Percentiles rank a stretch among this genome's conserved stretches.
These are phyloP conservation scores for Arachnomyces sp. DNA, from an alignment of 2,329 filamentous ascomycete genomes.

Conservation along the genomic window DNA sequence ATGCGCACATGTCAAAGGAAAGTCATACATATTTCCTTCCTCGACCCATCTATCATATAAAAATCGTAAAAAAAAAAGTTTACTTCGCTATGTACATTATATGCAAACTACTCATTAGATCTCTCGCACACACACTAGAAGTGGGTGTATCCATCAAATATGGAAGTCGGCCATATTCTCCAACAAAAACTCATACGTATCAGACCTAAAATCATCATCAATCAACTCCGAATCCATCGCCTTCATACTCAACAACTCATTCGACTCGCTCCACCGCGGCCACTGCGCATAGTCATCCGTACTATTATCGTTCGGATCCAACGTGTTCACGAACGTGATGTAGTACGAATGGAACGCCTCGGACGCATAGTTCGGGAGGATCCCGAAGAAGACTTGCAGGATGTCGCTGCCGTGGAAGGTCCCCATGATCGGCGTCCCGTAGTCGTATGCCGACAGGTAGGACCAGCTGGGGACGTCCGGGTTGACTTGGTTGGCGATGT, in stretches of 20 bases:
- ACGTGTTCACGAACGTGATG: slow-evolving; percentile 61
- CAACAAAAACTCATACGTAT: slow-evolving; percentile 37
- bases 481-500: slow-evolving; percentile 37
- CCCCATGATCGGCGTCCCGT: slow-evolving; percentile 63
- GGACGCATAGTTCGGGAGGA: slow-evolving; percentile 56
- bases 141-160: too few relatives aligned
- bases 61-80: too few relatives aligned
- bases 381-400: slow-evolving; percentile 60
- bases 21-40: too few relatives aligned
- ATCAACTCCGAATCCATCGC: slow-evolving; percentile 31
- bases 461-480: slow-evolving; percentile 62
- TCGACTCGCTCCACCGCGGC: slow-evolving; percentile 47
- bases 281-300: slow-evolving; percentile 40
- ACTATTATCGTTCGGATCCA: slow-evolving; percentile 56
- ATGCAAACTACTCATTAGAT: too few relatives aligned
- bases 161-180: slow-evolving; percentile 15
- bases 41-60: too few relatives aligned
- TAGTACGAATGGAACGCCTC: slow-evolving; percentile 61
- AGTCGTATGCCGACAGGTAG: slow-evolving; percentile 65
- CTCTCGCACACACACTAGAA: too few relatives aligned
- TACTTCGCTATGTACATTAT: too few relatives aligned
- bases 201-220: slow-evolving; percentile 43
- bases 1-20: too few relatives aligned
- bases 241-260: slow-evolving; percentile 46
- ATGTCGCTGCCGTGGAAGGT: slow-evolving; percentile 69